Percentiles rank a stretch among this genome's conserved stretches.
These are phyloP conservation scores for Fraxinus quadrangulata DNA, from an alignment of 257 asterid genomes.

Conservation along the genomic window DNA sequence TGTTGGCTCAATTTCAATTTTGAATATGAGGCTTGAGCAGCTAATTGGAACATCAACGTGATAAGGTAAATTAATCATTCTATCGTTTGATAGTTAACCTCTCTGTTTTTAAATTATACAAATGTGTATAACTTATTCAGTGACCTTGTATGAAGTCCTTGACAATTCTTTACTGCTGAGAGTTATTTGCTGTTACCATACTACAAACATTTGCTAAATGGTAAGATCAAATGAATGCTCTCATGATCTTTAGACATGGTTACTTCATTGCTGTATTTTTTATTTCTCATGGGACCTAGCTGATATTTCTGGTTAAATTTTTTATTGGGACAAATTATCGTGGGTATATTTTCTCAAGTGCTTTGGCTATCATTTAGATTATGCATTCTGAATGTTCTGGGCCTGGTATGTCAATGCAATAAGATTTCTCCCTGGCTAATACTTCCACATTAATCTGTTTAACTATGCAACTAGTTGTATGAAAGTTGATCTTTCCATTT, in stretches of 20 bases:
- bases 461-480: background rate
- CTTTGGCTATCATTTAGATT: background rate
- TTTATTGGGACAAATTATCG: background rate
- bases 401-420: background rate
- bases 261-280: background rate
- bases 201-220: background rate
- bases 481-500: background rate
- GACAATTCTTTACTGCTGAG: slow-evolving; percentile 3
- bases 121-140: background rate
- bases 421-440: background rate
- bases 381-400: background rate
- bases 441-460: background rate
- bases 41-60: slow-evolving; percentile 21
- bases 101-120: background rate
- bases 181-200: background rate
- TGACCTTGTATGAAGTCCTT: background rate
- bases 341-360: background rate
- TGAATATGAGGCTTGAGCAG: slow-evolving; percentile 20
- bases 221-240: background rate
- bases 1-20: slow-evolving; percentile 23
- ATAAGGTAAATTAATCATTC: slow-evolving; percentile 38
- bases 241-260: background rate
- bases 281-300: background rate
- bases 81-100: background rate
- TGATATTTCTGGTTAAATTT: background rate